Evolutionary conservation across 257 asterid species (phyloP), one percentile per base, ranked within the genome.

Genomic region (Paraleonurus japonicus): DNA sequence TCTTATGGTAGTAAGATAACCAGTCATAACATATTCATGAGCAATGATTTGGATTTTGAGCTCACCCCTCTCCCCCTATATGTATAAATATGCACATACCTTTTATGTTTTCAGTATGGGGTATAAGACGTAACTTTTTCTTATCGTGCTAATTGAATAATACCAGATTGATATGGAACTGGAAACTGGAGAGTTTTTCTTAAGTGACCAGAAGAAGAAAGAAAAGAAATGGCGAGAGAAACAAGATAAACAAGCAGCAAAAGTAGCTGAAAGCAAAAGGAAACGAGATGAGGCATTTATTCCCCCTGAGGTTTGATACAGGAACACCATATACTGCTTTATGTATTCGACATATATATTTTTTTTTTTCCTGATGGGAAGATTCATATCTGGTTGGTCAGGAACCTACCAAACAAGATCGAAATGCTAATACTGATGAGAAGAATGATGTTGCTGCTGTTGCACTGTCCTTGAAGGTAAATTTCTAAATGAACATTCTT

Each of bases 141-240:
- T 64, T 39, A 43, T 61, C 67, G 16, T 70, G 15, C n/a, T 15
- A 35, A 74, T 45, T 66, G 67, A 58, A 35, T 62, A 48, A 62
- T 28, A 20, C 64, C 83, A 94, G 97, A 70, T 94, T 77, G 98
- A 91, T 87, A n/a, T 55, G 79, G 91, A 84, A 83, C 75, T 94
- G 83, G 98, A 85, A 84, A 87, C 86, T 68, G 98, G 98, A 41
- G 97, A 94, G 68, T 94, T 84, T 83, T 94, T 94, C 90, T 74
- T 88, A 43, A 86, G 88, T 72, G 92, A 86, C 47, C 76, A 76
- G 75, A 94, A 85, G 83, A 94, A 89, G 80, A 86, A 78, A 75
- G 94, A 89, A 0, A 91, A 86, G 90, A 85, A 87, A 78, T 91
- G 96, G 97, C 83, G 78, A 75, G 98, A 91, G 63, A 94, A 86